Evolutionary conservation across 2,329 filamentous ascomycete genomes (phyloP).

Genomic region (Nothomitra cinnamomea): DNA sequence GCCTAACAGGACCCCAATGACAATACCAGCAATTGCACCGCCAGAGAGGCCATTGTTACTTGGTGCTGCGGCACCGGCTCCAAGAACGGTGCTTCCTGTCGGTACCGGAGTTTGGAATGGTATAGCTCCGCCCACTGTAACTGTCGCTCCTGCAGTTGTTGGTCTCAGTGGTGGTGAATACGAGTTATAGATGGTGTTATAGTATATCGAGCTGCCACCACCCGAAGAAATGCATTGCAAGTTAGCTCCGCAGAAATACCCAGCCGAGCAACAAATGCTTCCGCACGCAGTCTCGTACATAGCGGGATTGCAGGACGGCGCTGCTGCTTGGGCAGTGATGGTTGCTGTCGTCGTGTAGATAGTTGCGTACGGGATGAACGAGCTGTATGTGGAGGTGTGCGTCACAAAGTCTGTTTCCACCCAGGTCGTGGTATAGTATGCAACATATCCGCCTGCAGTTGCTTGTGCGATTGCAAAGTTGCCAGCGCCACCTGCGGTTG

Average conservation of each 20-base stretch:
- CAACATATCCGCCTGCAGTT: constrained; percentile 29
- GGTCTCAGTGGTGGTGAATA: constrained; percentile 25
- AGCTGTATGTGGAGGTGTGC: constrained; percentile 36
- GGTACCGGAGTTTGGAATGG: constrained; percentile 28
- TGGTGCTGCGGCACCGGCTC: not conserved
- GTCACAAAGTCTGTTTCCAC: constrained; percentile 37
- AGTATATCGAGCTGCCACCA: constrained; percentile 6
- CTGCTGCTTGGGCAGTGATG: constrained; percentile 13
- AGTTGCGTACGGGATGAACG: constrained; percentile 14
- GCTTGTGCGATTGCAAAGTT: constrained; percentile 12
- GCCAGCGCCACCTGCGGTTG: constrained; percentile 13
- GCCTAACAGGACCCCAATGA: constrained; percentile 30
- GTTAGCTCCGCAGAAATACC: constrained; percentile 24
- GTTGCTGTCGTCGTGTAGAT: constrained; percentile 9
- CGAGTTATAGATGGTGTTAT: constrained; percentile 23
- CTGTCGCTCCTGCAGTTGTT: constrained; percentile 26
- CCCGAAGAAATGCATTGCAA: constrained; percentile 12
- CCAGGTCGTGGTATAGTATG: constrained; percentile 39
- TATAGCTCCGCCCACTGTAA: constrained; percentile 27
- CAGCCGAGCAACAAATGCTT: constrained; percentile 26
- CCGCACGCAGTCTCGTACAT: constrained; percentile 28
- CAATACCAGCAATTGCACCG: constrained; percentile 33
- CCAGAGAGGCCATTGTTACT: constrained; percentile 25
- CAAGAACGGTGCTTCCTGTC: constrained; percentile 13
- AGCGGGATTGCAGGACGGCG: constrained; percentile 28